Evolutionary conservation across 257 asterid species (phyloP).

Genomic region (Solanum stenotomum): DNA sequence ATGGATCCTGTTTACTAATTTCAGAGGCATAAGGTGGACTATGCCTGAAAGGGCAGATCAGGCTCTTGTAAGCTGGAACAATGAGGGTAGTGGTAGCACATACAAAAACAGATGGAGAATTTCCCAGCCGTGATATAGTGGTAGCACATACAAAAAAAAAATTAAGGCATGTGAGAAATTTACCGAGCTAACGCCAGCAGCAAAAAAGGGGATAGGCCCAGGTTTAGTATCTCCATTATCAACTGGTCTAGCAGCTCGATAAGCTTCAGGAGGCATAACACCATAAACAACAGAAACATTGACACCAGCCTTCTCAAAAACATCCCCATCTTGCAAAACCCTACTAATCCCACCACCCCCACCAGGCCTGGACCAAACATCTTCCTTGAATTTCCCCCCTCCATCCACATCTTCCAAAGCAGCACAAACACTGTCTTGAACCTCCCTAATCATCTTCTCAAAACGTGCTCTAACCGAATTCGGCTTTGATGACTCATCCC

Average conservation of each 20-base stretch:
- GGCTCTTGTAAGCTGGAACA: background rate
- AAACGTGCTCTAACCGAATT: background rate
- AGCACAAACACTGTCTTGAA: background rate
- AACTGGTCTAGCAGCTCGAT: slow-evolving; percentile 84
- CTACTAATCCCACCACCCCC: slow-evolving; percentile 99
- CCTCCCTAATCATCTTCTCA: background rate
- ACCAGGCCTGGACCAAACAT: slow-evolving; percentile 96
- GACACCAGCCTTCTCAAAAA: slow-evolving; percentile 96
- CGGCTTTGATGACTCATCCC: background rate
- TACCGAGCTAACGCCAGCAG: slow-evolving; percentile 99
- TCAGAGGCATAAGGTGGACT: background rate
- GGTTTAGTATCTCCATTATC: slow-evolving; percentile 55
- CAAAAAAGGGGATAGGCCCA: slow-evolving; percentile 89
- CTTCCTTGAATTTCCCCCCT: slow-evolving; percentile 28
- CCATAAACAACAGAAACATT: slow-evolving; percentile 97
- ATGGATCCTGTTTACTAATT: background rate
- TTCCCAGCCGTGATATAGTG: background rate
- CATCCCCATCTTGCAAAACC: slow-evolving; percentile 84
- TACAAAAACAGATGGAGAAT: background rate
- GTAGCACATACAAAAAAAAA: background rate
- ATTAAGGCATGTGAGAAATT: background rate
- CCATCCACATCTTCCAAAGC: background rate
- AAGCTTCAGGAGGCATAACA: slow-evolving; percentile 98
- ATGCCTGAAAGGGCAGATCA: background rate
- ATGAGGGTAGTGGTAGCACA: background rate